Percentiles rank a stretch among this genome's conserved stretches.
Evolutionary conservation across 805 yeast genomes (phyloP).

Genomic region (Kodamaea kaohsiungensis): DNA sequence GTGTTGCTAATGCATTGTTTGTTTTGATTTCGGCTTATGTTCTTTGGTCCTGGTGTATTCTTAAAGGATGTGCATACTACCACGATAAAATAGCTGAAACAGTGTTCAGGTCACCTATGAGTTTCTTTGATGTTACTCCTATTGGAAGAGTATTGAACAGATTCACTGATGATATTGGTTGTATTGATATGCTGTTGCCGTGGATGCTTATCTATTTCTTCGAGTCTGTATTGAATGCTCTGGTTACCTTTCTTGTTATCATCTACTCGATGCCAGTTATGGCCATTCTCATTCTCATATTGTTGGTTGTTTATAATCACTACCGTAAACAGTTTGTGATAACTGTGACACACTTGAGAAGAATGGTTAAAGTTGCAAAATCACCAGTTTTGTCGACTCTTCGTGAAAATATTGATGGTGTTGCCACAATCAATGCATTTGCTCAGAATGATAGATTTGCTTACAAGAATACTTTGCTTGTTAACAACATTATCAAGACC

Average conservation of each 20-base stretch:
- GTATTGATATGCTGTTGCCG: constrained; percentile 33
- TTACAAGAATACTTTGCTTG: constrained; percentile 22
- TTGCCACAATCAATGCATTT: constrained; percentile 37
- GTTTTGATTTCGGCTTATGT: constrained; percentile 29
- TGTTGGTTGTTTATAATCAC: constrained; percentile 32
- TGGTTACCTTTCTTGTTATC: constrained; percentile 32
- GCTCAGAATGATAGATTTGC: constrained; percentile 30
- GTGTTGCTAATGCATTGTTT: constrained; percentile 29
- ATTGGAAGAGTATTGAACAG: constrained; percentile 41
- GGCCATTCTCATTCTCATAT: constrained; percentile 26
- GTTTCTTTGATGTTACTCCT: constrained; percentile 44
- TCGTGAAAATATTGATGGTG: constrained; percentile 39
- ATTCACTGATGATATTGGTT: constrained; percentile 38
- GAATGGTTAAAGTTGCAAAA: constrained; percentile 31
- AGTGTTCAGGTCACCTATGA: constrained; percentile 42
- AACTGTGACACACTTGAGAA: constrained; percentile 35
- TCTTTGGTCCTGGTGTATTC: constrained; percentile 32
- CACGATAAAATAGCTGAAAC: constrained; percentile 38
- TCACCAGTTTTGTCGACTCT: constrained; percentile 37
- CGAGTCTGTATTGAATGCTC: constrained; percentile 22
- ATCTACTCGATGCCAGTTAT: constrained; percentile 33
- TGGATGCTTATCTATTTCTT: constrained; percentile 32
- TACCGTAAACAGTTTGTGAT: constrained; percentile 34
- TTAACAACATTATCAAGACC: constrained; percentile 25
- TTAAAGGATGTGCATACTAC: constrained; percentile 33